phyloP scores from a whole-genome alignment of 1,139 yeast genomes.

The Candida sanyaensis region DNA sequence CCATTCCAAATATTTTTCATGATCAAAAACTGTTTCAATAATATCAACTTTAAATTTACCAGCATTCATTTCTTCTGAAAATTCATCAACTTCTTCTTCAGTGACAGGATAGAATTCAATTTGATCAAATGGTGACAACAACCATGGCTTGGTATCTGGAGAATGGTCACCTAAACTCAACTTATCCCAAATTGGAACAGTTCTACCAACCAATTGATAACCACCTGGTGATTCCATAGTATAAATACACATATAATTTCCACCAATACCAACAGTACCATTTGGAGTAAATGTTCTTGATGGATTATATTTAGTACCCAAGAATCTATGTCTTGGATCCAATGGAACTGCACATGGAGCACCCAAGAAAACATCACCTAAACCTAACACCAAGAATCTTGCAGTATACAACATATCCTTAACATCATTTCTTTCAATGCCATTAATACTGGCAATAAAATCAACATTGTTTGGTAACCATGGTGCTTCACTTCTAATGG shows the following conservation, averaged over 20 bases:
- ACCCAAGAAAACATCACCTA: constrained; percentile 96
- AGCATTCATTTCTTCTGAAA: constrained; percentile 73
- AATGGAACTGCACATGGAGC: constrained; percentile 98
- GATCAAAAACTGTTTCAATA: constrained; percentile 79
- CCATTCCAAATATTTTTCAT: constrained; percentile 77
- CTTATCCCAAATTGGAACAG: constrained; percentile 98
- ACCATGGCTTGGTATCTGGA: constrained; percentile 73
- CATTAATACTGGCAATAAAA: constrained; percentile 87
- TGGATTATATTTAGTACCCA: constrained; percentile 95
- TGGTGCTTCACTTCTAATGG: constrained; percentile 90
- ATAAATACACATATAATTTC: constrained; percentile 97
- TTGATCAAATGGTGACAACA: constrained; percentile 88
- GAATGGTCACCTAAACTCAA: constrained; percentile 72
- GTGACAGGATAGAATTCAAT: constrained; percentile 90
- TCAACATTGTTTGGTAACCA: constrained; percentile 98
- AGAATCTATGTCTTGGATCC: constrained; percentile 90
- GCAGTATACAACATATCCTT: constrained; percentile 85
- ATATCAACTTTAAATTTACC: constrained; percentile 80
- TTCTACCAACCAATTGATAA: constrained; percentile 93
- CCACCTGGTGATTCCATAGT: constrained; percentile 99
- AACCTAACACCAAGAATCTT: constrained; percentile 85
- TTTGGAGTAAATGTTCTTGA: constrained; percentile 94
- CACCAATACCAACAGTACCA: constrained; percentile 97
- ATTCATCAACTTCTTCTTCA: constrained; percentile 75
- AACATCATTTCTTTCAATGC: constrained; percentile 72